These are phyloP conservation scores for Penicillium paneum DNA, from an alignment of 2,329 filamentous ascomycete genomes.

Conservation along the genomic window DNA sequence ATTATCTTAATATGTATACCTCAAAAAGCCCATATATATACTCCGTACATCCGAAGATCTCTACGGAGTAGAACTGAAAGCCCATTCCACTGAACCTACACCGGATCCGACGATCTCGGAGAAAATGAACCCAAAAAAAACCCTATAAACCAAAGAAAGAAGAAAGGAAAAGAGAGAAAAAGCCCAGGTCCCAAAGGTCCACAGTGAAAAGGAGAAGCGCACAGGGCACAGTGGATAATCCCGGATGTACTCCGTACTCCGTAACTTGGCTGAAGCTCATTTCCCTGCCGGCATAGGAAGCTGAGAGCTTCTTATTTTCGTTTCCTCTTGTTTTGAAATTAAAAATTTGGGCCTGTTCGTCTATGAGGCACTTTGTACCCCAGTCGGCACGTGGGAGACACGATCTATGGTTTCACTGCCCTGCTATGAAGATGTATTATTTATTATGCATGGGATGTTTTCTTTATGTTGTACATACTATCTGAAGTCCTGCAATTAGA, in stretches of 20 bases:
- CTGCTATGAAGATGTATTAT: neutral
- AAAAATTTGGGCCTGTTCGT: neutral
- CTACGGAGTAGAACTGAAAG: neutral
- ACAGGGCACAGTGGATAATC: slow-evolving; percentile 14
- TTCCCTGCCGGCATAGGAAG: neutral
- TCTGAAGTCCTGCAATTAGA: neutral
- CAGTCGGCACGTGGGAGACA: slow-evolving; percentile 1
- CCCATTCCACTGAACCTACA: neutral
- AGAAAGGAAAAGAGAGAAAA: neutral
- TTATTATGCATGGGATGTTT: neutral
- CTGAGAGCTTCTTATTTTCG: neutral
- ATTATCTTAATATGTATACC: neutral
- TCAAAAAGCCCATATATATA: neutral
- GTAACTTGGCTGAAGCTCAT: slow-evolving; percentile 6
- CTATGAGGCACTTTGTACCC: neutral
- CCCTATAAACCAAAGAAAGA: neutral
- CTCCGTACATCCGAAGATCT: neutral
- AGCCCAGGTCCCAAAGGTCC: slow-evolving; percentile 1
- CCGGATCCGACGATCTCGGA: neutral
- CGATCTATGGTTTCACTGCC: neutral
- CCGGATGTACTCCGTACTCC: neutral
- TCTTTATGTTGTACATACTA: no score
- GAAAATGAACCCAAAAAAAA: neutral
- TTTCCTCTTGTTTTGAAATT: neutral
- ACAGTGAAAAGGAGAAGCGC: slow-evolving; percentile 8